These are phyloP conservation scores for Pyrenophora tritici-repentis DNA, from an alignment of 2,329 filamentous ascomycete species.

Conservation along the genomic window DNA sequence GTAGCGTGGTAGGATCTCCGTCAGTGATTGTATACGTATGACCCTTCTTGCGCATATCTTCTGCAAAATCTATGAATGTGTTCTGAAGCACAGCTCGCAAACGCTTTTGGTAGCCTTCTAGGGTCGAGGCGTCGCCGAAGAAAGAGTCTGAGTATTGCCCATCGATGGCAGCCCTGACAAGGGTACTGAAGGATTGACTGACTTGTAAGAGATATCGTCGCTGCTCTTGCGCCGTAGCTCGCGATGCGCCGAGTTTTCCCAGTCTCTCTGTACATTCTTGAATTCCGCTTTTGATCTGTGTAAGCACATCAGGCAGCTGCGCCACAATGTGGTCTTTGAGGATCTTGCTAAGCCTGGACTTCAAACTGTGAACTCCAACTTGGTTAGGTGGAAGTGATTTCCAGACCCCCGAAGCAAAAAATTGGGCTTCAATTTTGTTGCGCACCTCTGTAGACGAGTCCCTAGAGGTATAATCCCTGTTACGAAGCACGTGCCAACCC, in stretches of 20 bases:
- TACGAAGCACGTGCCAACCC: slow-evolving; percentile 61
- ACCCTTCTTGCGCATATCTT: no score
- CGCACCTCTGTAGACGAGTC: slow-evolving; percentile 41
- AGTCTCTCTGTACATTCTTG: slow-evolving; percentile 38
- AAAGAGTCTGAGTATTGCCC: no score
- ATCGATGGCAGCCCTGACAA: no score
- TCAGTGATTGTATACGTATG: slow-evolving; percentile 18
- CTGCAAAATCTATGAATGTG: no score
- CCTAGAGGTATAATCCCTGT: slow-evolving; percentile 46
- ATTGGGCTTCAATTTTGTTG: slow-evolving; percentile 41
- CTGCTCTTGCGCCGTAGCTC: no score
- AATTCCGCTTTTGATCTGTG: slow-evolving; percentile 26
- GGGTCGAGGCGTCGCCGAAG: no score
- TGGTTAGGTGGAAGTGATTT: slow-evolving; percentile 44
- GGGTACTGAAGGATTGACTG: no score
- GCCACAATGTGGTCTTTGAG: slow-evolving; percentile 26
- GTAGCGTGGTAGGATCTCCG: not conserved
- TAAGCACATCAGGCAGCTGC: slow-evolving; percentile 36
- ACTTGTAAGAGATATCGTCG: no score
- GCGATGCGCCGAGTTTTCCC: slow-evolving; percentile 15
- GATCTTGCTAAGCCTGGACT: slow-evolving; percentile 26
- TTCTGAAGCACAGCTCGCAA: no score
- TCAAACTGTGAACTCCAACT: slow-evolving; percentile 25
- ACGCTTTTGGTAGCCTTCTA: no score
- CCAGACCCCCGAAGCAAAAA: slow-evolving; percentile 42